These are phyloP conservation scores for Crataegus laevigata DNA, from an alignment of 306 rosid genomes.

Conservation along the genomic window DNA sequence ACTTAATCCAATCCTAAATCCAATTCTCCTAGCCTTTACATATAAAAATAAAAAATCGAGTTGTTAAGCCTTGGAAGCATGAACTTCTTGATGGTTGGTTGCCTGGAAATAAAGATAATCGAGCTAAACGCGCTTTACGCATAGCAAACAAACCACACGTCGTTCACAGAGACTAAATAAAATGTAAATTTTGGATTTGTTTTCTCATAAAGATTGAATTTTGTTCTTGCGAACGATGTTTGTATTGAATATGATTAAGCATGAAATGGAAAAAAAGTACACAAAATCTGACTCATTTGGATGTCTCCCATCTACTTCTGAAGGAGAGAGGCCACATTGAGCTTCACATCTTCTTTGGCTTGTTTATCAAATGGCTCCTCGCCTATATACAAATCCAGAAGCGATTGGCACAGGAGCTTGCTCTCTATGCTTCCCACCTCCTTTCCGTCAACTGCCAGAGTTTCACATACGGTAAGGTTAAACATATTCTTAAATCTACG, in stretches of 20 bases:
- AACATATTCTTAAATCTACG: neutral
- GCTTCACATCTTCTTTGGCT: constrained; percentile 76
- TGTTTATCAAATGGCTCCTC: constrained; percentile 80
- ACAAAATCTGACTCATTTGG: constrained; percentile 5
- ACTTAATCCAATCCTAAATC: neutral
- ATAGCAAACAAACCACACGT: neutral
- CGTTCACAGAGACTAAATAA: neutral
- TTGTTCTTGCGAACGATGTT: neutral
- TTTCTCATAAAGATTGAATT: neutral
- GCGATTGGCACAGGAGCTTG: constrained; percentile 59
- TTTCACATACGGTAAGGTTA: neutral
- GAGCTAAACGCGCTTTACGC: neutral
- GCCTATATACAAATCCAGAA: constrained; percentile 80
- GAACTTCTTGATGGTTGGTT: neutral
- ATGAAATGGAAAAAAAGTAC: neutral
- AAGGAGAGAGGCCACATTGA: constrained; percentile 47
- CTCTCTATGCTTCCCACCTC: constrained; percentile 92
- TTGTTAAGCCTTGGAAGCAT: neutral
- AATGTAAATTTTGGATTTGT: neutral
- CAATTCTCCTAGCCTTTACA: neutral
- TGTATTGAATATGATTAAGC: neutral
- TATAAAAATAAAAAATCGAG: neutral
- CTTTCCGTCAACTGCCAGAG: constrained; percentile 74
- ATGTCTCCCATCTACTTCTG: constrained; percentile 18
- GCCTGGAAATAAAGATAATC: neutral